Base-by-base conservation (phyloP, 2,329 filamentous ascomycete species). In the Ascochyta lentis region DNA sequence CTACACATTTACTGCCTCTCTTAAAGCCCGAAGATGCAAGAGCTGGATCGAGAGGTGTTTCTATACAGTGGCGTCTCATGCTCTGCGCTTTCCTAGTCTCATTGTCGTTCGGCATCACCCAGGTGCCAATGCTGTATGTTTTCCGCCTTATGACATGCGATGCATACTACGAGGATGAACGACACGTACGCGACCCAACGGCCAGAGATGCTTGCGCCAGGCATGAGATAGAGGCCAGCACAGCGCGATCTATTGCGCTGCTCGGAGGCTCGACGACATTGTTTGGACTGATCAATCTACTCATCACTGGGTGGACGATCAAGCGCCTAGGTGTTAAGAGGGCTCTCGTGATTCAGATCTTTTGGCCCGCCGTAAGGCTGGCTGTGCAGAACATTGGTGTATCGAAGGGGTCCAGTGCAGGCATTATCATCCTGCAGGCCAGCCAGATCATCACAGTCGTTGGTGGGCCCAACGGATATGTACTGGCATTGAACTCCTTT, bases 61-160 rank as follows among this genome's bases (percentile, higher is more conserved):
- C 63, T n/a, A 55, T 77, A 7, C 65, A 65, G 16, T 58, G 83
- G 56, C 79, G 80, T 12, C 79, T 85, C 39, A 72, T 88, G 33
- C 66, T 88, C 39, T 83, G 83, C 53, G 84, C 83, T 6, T 88
- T 88, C 65, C 73, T 89, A 15, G 83, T 88, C 49, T 86, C 79
- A 4, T 63, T 81, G 31, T 79, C 79, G 6, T 82, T 83, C 65
- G 73, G 77, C 19, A 78, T 82, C 19, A 83, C 81, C 0, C 80
- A 82, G 65, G 80, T 81, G 4, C 80, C 80, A 7, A 69, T 83
- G 6, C 72, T 89, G 41, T 89, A 88, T 71, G 86, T 88, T 23
- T 90, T 91, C 64, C 86, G 86, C 54, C 69, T 89, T 1, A 90
- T 91, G 87, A 86, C 85, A 45, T 91, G 89, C 73, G 86, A 91